Percentiles rank a stretch among this genome's conserved stretches.
Conservation (phyloP, 2,329 filamentous ascomycete species). For the Cytospora paraplurivora region DNA sequence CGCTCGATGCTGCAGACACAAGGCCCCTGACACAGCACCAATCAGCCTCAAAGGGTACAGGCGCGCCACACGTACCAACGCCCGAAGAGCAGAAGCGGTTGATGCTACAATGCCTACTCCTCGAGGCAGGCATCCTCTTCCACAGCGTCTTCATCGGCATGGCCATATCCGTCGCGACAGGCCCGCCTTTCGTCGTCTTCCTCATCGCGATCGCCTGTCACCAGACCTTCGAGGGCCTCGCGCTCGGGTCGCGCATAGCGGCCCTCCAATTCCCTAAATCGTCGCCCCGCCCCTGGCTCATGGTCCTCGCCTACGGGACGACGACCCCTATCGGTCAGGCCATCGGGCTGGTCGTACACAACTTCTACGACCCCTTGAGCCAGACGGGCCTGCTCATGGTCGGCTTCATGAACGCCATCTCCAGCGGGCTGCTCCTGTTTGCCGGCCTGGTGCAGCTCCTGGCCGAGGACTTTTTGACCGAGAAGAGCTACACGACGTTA, state of each 20-base stretch:
- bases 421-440: conserved; percentile 77
- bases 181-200: conserved; percentile 77
- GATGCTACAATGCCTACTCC: conserved; percentile 74
- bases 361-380: conserved; percentile 77
- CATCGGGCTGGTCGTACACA: conserved; percentile 76
- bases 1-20: conserved; percentile 29
- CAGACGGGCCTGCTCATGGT: conserved; percentile 78
- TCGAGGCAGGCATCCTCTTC: conserved; percentile 83
- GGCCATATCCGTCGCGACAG: conserved; percentile 80
- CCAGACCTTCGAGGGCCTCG: conserved; percentile 86
- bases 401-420: conserved; percentile 85
- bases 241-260: conserved; percentile 81
- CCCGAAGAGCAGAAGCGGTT: conserved; percentile 65
- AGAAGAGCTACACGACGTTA: conserved; percentile 71
- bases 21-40: conserved; percentile 31
- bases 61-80: conserved; percentile 38
- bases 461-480: conserved; percentile 79
- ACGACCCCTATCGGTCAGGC: conserved; percentile 84
- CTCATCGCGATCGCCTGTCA: conserved; percentile 81
- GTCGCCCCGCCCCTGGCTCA: conserved; percentile 78
- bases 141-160: conserved; percentile 87
- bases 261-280: conserved; percentile 75
- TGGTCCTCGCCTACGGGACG: conserved; percentile 75
- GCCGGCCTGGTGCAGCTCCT: conserved; percentile 82
- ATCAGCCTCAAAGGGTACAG: conserved; percentile 30